Base-by-base conservation (phyloP, 305 asterid genomes). In the Rubia balearica region DNA sequence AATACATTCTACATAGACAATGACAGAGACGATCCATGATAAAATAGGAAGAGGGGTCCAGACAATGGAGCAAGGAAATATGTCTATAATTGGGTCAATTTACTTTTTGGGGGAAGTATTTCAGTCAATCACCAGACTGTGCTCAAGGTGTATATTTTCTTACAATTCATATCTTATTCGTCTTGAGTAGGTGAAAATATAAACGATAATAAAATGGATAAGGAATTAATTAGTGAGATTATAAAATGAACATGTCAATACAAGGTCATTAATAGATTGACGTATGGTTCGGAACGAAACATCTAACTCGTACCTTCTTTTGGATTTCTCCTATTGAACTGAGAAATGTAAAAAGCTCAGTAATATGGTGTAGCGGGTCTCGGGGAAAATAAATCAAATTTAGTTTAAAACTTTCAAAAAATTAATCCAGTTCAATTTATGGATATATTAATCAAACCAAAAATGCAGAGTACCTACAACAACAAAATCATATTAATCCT, bases 21-120 rank as follows among this genome's bases (percentile, higher is more conserved):
- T 81, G 73, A 87, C 87, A 21, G 96, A 96, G 71, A 85, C 64
- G 78, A 93, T 85, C 92, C 96, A 93, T 1, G 98, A 93, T 13
- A 93, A n/a, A 71, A 93, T 84, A 14, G 97, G 98, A 55, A 93
- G 96, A 7, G 98, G 98, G 42, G 95, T 73, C 97, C 98, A 93
- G 69, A 91, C 97, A 71, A 93, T 88, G 92, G 96, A 89, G 82
- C 77, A 78, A 0, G 98, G 97, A 65, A 89, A 93, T 53, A 96
- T 86, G 72, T 80, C 85, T 73, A 85, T 81, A 63, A 73, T 74
- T n/a, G 88, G 84, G 81, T 89, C 92, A 61, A 89, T 82, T 71
- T 81, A 80, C 84, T 69, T 68, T 14, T 81, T 45, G 12, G 63
- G 82, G 1, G 57, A 17, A 49, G 51, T 68, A 41, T 65, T 61